Evolutionary conservation across 495 filamentous ascomycete genomes (phyloP).

Genomic region (Annulohypoxylon bovei): DNA sequence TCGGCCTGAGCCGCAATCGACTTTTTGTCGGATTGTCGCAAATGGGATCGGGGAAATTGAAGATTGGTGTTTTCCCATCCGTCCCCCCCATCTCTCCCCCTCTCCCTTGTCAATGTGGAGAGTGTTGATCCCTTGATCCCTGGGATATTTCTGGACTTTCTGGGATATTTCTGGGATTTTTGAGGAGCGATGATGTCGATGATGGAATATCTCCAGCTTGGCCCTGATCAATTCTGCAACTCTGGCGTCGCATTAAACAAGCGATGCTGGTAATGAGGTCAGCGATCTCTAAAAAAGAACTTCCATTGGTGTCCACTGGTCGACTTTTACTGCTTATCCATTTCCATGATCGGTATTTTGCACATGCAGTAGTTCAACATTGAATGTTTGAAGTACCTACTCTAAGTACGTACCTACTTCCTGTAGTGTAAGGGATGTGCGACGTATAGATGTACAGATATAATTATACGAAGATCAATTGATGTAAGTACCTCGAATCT

Average conservation of each 20-base stretch:
- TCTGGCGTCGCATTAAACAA: constrained; percentile 32
- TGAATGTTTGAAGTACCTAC: neutral
- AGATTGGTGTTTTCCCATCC: constrained; percentile 43
- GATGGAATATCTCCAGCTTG: constrained; percentile 39
- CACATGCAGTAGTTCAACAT: constrained; percentile 12
- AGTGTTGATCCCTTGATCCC: constrained; percentile 31
- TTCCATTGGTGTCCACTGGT: constrained; percentile 14
- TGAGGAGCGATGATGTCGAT: constrained; percentile 38
- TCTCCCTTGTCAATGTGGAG: constrained; percentile 37
- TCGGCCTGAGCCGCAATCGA: constrained; percentile 50
- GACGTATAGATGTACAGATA: neutral
- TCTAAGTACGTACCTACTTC: neutral
- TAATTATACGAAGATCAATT: too few relatives aligned
- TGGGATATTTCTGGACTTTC: neutral
- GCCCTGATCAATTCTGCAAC: constrained; percentile 32
- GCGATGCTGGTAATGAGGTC: constrained; percentile 18
- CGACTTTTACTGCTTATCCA: neutral
- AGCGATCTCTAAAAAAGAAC: constrained; percentile 22
- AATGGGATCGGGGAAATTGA: constrained; percentile 46
- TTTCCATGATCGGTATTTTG: constrained; percentile 1
- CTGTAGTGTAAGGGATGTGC: constrained; percentile 6
- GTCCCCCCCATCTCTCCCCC: constrained; percentile 1
- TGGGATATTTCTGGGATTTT: neutral
- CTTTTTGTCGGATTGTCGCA: constrained; percentile 44
- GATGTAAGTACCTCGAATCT: constrained; percentile 3